Base-by-base conservation (phyloP, 116 monocot genomes). In the Trichopus zeylanicus region DNA sequence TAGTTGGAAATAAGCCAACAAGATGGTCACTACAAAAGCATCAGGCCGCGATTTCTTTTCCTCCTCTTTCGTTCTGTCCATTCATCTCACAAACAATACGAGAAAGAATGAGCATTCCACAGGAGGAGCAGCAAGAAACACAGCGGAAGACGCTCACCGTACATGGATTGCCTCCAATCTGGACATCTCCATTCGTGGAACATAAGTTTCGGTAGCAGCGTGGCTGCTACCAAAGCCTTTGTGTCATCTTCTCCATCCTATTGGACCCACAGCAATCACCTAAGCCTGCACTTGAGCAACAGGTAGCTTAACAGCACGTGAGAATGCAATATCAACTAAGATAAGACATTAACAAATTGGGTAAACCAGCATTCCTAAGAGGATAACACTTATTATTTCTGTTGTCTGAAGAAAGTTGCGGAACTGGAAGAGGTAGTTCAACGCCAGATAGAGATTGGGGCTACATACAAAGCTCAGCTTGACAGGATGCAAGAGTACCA, bases 401-500 rank as follows among this genome's bases (percentile, higher is more conserved):
- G 33, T 52, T 24, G 37, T 13, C 20, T 28, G 15, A 32, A 20
- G 20, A 60, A 69, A 69, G 59, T 64, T 30, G 35, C 25, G 39
- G 63, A 67, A n/a, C 71, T 62, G 18, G 42, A 46, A 24, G 71
- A 73, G 56, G 73, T 68, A 57, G 29, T 65, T 2, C 46, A 30
- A 53, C 61, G 38, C n/a, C 67, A 66, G 49, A 67, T 32, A 46
- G 53, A 63, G 18, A 47, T 64, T 31, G 64, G 59, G 67, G 51
- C 20, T 7, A 31, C 70, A 7, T 67, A 53, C 30, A 70, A 32
- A 64, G 59, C 48, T 33, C 59, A 59, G 54, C 48, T 68, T 0
- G 73, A 72, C 27, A 73, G 57, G 19, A 67, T 63, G 59, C 72
- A 72, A 49, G 67, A 57, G 4, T 72, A 72, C 31, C 29, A 65